Conservation (phyloP, 768 basidiomycete species). For the Phylloporus sp. region DNA sequence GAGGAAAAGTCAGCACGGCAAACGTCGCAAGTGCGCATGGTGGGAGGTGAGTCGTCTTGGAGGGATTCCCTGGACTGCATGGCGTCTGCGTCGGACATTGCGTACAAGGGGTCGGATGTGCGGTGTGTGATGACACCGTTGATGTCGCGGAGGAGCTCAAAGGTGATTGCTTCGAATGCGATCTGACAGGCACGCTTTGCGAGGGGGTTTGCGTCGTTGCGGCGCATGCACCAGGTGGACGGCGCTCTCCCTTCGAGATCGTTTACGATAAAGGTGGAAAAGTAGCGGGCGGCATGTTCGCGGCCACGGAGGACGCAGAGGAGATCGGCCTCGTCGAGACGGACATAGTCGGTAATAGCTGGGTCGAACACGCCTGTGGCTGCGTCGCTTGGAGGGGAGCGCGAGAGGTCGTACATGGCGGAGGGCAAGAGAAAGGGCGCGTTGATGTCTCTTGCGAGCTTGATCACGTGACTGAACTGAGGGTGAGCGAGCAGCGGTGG, state of each 20-base stretch:
- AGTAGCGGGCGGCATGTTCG: conserved; percentile 66
- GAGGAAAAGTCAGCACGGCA: conserved; percentile 59
- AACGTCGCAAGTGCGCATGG: conserved; percentile 58
- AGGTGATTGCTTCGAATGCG: conserved; percentile 69
- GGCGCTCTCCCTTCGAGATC: conserved; percentile 63
- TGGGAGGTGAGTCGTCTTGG: conserved; percentile 37
- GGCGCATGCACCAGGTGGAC: conserved; percentile 44
- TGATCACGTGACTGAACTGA: conserved; percentile 53
- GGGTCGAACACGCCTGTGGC: conserved; percentile 45
- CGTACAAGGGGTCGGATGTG: conserved; percentile 65
- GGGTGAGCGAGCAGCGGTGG: conserved; percentile 5
- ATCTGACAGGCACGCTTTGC: conserved; percentile 57
- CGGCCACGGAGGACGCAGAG: conserved; percentile 60
- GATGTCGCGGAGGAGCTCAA: conserved; percentile 68
- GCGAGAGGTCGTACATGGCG: conserved; percentile 78
- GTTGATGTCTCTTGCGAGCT: conserved; percentile 54
- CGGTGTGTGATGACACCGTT: conserved; percentile 63
- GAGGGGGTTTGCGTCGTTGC: conserved; percentile 41
- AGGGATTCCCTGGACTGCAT: conserved; percentile 57
- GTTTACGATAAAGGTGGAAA: conserved; percentile 73
- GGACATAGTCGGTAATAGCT: conserved; percentile 37
- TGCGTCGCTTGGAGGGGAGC: conserved; percentile 57
- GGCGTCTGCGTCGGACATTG: conserved; percentile 59
- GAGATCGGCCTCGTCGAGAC: conserved; percentile 47
- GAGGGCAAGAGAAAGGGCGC: conserved; percentile 60